phyloP scores from a whole-genome alignment of 1,284 basidiomycete species.

The Ganoderma boninense region DNA sequence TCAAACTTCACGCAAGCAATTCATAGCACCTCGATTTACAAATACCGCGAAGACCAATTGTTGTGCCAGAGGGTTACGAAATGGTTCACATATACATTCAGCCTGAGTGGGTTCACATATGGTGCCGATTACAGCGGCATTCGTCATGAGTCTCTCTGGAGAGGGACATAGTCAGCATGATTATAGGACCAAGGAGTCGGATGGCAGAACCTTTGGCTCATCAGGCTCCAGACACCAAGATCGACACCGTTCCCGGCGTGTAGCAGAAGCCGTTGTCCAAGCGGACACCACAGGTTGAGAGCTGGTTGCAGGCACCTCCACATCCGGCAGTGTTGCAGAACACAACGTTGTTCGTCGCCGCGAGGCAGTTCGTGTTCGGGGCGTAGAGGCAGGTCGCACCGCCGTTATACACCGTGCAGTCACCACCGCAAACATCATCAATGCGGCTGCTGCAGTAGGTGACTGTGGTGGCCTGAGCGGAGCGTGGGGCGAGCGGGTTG shows the following conservation, averaged over 20 bases:
- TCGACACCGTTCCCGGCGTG: slow-evolving; percentile 12
- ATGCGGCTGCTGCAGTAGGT: slow-evolving; percentile 7
- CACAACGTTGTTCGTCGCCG: slow-evolving; percentile 2
- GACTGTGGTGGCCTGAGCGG: slow-evolving; percentile 6
- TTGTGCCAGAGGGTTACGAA: no score
- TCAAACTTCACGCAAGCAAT: no score
- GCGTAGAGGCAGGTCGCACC: background rate
- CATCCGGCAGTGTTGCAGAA: slow-evolving; percentile 8
- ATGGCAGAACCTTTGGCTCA: no score
- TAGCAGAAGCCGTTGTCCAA: slow-evolving; percentile 6
- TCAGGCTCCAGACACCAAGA: background rate
- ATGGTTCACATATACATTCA: no score
- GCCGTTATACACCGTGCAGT: slow-evolving; percentile 9
- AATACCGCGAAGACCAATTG: no score
- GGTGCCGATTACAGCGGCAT: no score
- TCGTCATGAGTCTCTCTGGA: no score
- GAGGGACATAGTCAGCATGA: no score
- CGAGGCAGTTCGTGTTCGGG: slow-evolving; percentile 7
- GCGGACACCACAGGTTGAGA: background rate
- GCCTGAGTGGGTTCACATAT: no score
- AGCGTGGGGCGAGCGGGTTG: background rate
- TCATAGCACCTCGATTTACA: no score
- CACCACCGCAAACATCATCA: background rate
- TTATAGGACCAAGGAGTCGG: no score
- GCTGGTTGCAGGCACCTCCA: slow-evolving; percentile 4